These are phyloP conservation scores for Phytopythium litorale DNA, from an alignment of 352 stramenopile species.

Conservation along the genomic window DNA sequence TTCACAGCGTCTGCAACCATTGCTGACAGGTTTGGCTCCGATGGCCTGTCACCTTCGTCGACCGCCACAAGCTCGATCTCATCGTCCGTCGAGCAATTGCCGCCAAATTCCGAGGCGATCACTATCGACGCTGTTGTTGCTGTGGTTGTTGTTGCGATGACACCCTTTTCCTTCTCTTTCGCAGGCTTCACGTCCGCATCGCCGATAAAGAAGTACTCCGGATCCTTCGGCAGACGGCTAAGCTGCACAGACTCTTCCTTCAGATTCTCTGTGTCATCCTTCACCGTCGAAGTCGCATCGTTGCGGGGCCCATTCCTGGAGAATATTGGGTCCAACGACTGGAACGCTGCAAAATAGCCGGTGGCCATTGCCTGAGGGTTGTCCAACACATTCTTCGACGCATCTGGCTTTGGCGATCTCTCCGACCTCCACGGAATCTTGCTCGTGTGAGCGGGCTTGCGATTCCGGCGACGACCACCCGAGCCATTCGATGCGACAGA, in stretches of 20 bases:
- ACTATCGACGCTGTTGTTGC: background rate
- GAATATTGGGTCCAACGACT: background rate
- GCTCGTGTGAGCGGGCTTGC: constrained; percentile 28
- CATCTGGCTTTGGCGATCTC: background rate
- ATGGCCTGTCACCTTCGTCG: background rate
- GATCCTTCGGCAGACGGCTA: background rate
- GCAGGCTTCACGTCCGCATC: background rate
- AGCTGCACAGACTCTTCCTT: background rate
- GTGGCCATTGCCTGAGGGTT: background rate
- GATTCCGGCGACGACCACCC: constrained; percentile 22
- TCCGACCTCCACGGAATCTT: constrained; percentile 12
- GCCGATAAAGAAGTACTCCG: constrained; percentile 6
- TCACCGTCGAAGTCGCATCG: background rate
- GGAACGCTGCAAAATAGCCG: background rate
- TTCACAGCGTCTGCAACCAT: background rate
- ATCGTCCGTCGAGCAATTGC: constrained; percentile 1
- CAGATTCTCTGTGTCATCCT: background rate
- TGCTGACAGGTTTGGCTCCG: background rate
- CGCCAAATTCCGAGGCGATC: background rate
- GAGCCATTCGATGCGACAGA: background rate
- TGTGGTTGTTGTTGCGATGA: background rate
- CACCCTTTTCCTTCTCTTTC: background rate
- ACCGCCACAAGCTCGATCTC: constrained; percentile 6
- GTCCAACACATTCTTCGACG: background rate
- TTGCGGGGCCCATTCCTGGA: background rate